These are phyloP conservation scores for Ceratobasidium sp. DNA, from an alignment of 1,284 basidiomycete genomes.

Conservation along the genomic window DNA sequence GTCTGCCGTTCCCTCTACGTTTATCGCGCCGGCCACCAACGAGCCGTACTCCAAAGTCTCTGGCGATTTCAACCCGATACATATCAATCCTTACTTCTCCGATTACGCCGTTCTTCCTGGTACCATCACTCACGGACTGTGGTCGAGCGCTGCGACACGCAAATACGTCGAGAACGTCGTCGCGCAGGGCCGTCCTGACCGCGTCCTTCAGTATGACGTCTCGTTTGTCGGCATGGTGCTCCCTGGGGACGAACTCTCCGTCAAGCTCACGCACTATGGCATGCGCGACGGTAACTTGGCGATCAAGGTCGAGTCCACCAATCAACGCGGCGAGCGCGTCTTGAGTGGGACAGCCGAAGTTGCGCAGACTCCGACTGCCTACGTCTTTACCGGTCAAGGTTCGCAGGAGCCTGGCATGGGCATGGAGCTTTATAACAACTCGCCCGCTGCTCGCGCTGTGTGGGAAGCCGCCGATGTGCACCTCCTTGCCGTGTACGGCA, in stretches of 20 bases:
- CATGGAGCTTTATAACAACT: slow-evolving; percentile 96
- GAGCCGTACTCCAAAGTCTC: slow-evolving; percentile 96
- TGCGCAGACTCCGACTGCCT: slow-evolving; percentile 91
- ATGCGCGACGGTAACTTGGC: slow-evolving; percentile 96
- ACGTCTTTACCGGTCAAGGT: slow-evolving; percentile 98
- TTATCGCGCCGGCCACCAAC: slow-evolving; percentile 59
- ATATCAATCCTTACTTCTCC: slow-evolving; percentile 98
- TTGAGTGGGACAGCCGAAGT: slow-evolving; percentile 69
- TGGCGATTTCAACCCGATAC: slow-evolving; percentile 96
- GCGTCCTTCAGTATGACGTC: slow-evolving; percentile 92
- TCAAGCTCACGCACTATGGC: slow-evolving; percentile 90
- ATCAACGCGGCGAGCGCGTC: slow-evolving; percentile 90
- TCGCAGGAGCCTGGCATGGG: slow-evolving; percentile 99
- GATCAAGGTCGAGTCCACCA: slow-evolving; percentile 90
- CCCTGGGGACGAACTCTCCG: slow-evolving; percentile 90
- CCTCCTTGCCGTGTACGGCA: slow-evolving; percentile 93
- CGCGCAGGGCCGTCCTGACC: slow-evolving; percentile 91
- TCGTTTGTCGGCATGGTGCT: slow-evolving; percentile 97
- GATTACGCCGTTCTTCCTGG: slow-evolving; percentile 93
- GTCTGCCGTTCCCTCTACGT: slow-evolving; percentile 68
- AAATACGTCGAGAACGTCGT: slow-evolving; percentile 94
- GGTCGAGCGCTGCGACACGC: slow-evolving; percentile 95
- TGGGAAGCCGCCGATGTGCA: slow-evolving; percentile 98
- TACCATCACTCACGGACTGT: slow-evolving; percentile 98
- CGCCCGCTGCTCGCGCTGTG: slow-evolving; percentile 92